Base-by-base conservation (phyloP, 2,329 filamentous ascomycete genomes). In the Colletotrichum orbiculare region DNA sequence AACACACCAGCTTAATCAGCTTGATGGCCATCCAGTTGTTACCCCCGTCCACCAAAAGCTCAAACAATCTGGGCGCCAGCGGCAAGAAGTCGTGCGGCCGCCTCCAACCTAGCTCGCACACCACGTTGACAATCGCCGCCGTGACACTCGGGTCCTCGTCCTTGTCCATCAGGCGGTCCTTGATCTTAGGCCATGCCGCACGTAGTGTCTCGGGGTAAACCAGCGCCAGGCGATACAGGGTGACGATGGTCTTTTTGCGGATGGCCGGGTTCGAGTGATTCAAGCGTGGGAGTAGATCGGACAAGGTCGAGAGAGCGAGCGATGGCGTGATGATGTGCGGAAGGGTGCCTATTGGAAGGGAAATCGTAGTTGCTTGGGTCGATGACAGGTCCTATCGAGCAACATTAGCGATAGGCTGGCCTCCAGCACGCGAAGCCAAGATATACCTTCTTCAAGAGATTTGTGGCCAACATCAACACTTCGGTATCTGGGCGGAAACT, bases 11-110 rank as follows among this genome's bases (percentile, higher is more conserved):
- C 79, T 99, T 99, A 76, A 99, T 98, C 68, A 99, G 88, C 77
- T 99, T 99, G 75, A 99, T 99, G 64, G 94, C 94, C 95, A 99
- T 98, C 96, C 96, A 99, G 78, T 99, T 99, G 78, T 99, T 98
- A 42, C 91, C 91, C 60, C 94, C 91, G 66, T 96, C 91, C 11
- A 97, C 94, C 34, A 99, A 82, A 15, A 99, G 84, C 74, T 97
- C 94, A 72, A 98, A 99, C 34, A 99, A 79, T 64, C 96, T 86
- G 8, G 96, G 96, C 0, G 96, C 96, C 37, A 99, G 83, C 12
- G 96, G 93, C 37, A 99, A 82, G 71, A 98, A 98, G 77, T 99
- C 96, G 70, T 95, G 91, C 4, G 96, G 96, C 70, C 96, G 86
- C 71, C 96, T 88, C 93, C 95, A 97, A 6, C 95, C 95, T 43